Conservation (phyloP, 352 stramenopile species). For the Phytophthora agathidicida region DNA sequence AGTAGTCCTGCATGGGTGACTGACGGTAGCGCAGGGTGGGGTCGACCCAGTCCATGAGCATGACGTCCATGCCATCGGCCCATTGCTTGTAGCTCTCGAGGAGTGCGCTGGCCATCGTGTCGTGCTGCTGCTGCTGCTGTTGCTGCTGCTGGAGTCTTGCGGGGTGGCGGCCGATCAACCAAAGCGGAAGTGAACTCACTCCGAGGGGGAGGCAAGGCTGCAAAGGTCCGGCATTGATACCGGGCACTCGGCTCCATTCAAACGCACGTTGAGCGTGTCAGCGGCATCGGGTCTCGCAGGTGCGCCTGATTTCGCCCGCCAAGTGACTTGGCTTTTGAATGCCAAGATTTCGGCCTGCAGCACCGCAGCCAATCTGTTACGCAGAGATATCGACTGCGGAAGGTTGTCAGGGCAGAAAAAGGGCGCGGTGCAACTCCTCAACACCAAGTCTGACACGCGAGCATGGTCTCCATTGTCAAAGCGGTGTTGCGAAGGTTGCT, state of each 20-base stretch:
- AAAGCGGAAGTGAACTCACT: slow-evolving; percentile 34
- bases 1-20: slow-evolving; percentile 43
- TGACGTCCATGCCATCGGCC: slow-evolving; percentile 37
- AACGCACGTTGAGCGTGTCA: slow-evolving; percentile 29
- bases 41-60: slow-evolving; percentile 47
- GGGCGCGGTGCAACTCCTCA: slow-evolving; percentile 7
- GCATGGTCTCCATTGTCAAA: slow-evolving; percentile 6
- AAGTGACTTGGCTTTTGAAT: slow-evolving; percentile 6
- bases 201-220: slow-evolving; percentile 15
- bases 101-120: slow-evolving; percentile 37
- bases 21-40: slow-evolving; percentile 38
- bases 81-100: slow-evolving; percentile 48
- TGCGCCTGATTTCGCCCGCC: slow-evolving; percentile 17
- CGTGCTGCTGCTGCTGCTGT: slow-evolving; percentile 18
- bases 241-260: slow-evolving; percentile 37
- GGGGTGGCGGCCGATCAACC: slow-evolving; percentile 14
- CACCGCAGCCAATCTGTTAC: slow-evolving; percentile 13
- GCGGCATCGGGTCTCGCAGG: slow-evolving; percentile 21
- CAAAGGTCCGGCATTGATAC: slow-evolving; percentile 28
- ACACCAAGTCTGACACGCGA: slow-evolving; percentile 33
- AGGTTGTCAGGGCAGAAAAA: slow-evolving; percentile 1
- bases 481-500: not conserved
- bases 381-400: slow-evolving; percentile 1
- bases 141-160: slow-evolving; percentile 13
- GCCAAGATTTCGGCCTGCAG: not conserved